phyloP scores from a whole-genome alignment of 495 filamentous ascomycete genomes.

The Podospora bellae-mahoneyi region DNA sequence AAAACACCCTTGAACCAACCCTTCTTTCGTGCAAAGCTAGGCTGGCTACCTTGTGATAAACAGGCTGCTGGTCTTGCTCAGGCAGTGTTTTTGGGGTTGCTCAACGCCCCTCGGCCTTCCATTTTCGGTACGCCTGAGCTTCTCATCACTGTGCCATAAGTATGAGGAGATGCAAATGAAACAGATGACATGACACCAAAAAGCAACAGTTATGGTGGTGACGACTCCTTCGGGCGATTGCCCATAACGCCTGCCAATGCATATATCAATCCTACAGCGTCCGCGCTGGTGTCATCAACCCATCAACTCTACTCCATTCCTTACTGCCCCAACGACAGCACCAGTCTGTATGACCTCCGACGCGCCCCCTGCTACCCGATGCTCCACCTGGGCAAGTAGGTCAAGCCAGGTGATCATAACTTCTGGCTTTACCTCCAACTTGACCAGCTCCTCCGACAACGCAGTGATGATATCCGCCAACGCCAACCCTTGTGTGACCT shows the following conservation, averaged over 20 bases:
- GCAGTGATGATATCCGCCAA: constrained; percentile 90
- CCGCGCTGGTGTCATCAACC: constrained; percentile 15
- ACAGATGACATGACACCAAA: too few relatives aligned
- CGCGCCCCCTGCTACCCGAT: constrained; percentile 81
- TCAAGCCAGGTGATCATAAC: constrained; percentile 90
- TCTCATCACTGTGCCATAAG: too few relatives aligned
- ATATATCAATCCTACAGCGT: background rate
- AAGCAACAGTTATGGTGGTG: too few relatives aligned
- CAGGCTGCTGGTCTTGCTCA: too few relatives aligned
- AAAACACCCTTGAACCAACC: too few relatives aligned
- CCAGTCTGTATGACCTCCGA: constrained; percentile 90
- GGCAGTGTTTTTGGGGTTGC: too few relatives aligned
- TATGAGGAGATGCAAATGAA: too few relatives aligned
- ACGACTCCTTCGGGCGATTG: too few relatives aligned
- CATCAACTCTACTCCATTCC: constrained; percentile 77
- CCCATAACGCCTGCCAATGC: background rate
- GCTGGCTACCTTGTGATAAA: too few relatives aligned
- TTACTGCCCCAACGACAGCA: constrained; percentile 82
- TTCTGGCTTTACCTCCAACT: constrained; percentile 80
- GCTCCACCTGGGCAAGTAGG: constrained; percentile 88
- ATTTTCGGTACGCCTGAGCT: too few relatives aligned
- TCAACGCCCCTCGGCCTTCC: too few relatives aligned
- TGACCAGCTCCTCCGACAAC: constrained; percentile 73
- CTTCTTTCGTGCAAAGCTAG: too few relatives aligned
- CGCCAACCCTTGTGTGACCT: constrained; percentile 81